Conservation (phyloP, 352 stramenopile genomes). For the Aphanomyces stellatus region DNA sequence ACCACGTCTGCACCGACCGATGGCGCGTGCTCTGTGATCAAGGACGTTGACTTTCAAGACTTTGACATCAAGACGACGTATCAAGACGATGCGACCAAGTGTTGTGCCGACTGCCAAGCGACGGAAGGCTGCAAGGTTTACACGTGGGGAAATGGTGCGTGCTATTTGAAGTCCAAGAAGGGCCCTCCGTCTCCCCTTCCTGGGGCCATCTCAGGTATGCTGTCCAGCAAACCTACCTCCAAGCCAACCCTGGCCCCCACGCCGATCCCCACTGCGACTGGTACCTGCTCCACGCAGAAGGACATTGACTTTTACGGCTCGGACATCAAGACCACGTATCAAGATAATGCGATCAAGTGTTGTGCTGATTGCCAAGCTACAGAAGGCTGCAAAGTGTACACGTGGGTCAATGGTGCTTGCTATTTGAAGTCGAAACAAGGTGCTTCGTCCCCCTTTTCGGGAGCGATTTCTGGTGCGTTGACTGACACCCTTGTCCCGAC, state of each 20-base stretch:
- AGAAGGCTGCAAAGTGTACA: neutral
- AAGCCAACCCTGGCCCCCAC: neutral
- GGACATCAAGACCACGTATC: neutral
- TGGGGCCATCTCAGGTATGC: neutral
- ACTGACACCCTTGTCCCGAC: neutral
- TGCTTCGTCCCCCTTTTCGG: neutral
- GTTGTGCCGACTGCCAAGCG: constrained; percentile 1
- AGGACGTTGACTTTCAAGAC: neutral
- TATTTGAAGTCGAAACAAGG: no score
- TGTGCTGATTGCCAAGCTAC: neutral
- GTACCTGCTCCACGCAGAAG: neutral
- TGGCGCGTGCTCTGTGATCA: neutral
- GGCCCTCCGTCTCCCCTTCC: neutral
- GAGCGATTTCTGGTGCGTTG: no score
- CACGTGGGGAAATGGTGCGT: neutral
- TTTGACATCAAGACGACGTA: neutral
- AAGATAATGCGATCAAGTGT: neutral
- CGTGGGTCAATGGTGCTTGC: no score
- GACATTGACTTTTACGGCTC: neutral
- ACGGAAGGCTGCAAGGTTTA: neutral
- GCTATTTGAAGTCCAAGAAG: neutral
- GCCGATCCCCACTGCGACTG: neutral
- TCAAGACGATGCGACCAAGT: neutral
- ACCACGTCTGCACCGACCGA: neutral
- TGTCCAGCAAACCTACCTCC: neutral